phyloP scores from a whole-genome alignment of 139 green algal genomes.

The Axilococcus clingmanii region DNA sequence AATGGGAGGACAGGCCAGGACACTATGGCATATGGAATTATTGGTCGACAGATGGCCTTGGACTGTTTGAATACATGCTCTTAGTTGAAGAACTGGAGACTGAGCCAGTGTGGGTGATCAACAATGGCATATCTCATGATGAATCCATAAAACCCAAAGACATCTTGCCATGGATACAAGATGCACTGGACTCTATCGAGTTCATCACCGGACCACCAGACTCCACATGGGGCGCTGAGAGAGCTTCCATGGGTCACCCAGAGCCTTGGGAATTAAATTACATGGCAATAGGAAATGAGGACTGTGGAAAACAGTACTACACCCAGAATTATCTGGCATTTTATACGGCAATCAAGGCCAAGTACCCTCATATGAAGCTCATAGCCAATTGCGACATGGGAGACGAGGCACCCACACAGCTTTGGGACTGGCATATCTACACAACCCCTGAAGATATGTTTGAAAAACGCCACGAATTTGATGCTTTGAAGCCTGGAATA shows the following conservation, averaged over 20 bases:
- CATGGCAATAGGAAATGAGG: constrained; percentile 62
- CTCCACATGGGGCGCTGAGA: constrained; percentile 35
- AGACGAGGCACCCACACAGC: constrained; percentile 18
- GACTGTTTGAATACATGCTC: constrained; percentile 62
- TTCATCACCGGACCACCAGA: constrained; percentile 37
- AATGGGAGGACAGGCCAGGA: constrained; percentile 31
- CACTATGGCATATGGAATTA: constrained; percentile 63
- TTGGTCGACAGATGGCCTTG: constrained; percentile 56
- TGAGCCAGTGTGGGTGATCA: constrained; percentile 55
- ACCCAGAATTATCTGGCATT: constrained; percentile 37
- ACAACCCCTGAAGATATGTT: constrained; percentile 29
- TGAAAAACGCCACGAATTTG: constrained; percentile 8
- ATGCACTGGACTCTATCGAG: constrained; percentile 49
- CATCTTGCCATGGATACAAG: constrained; percentile 24
- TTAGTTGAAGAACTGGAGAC: constrained; percentile 42
- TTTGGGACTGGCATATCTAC: constrained; percentile 46
- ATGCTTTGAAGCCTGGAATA: neutral
- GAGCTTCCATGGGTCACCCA: constrained; percentile 45
- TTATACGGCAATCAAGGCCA: constrained; percentile 27
- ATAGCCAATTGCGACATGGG: constrained; percentile 52
- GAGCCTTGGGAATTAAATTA: constrained; percentile 49
- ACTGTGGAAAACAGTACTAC: constrained; percentile 37
- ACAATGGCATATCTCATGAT: constrained; percentile 36
- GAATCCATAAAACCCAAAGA: constrained; percentile 10
- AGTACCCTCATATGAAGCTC: constrained; percentile 39